Evolutionary conservation across 2,329 filamentous ascomycete genomes (phyloP).

Genomic region (Proliferodiscus dingleyae): DNA sequence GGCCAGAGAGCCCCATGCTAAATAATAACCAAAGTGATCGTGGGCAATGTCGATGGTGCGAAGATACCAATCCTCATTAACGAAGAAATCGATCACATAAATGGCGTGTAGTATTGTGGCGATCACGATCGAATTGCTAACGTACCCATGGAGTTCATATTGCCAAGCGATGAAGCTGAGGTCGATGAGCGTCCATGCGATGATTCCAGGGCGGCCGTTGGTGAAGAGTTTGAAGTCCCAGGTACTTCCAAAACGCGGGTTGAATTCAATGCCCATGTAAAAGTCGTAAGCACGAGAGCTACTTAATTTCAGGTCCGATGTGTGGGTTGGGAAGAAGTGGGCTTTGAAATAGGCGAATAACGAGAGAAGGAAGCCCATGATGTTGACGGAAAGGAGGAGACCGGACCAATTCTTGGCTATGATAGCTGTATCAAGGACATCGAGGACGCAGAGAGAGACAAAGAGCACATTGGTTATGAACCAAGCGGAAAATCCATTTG

Average conservation of each 20-base stretch:
- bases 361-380: slow-evolving; percentile 32
- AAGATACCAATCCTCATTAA: slow-evolving; percentile 45
- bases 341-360: slow-evolving; percentile 37
- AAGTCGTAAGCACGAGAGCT: slow-evolving; percentile 40
- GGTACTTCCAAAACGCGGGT: slow-evolving; percentile 37
- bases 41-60: slow-evolving; percentile 40
- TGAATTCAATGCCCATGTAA: slow-evolving; percentile 44
- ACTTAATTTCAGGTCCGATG: slow-evolving; percentile 40
- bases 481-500: slow-evolving; percentile 41
- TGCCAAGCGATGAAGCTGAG: slow-evolving; percentile 38
- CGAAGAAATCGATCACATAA: slow-evolving; percentile 45
- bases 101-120: slow-evolving; percentile 40
- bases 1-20: slow-evolving; percentile 40
- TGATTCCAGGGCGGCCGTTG: slow-evolving; percentile 43
- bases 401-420: slow-evolving; percentile 40
- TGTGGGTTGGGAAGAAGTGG: slow-evolving; percentile 35
- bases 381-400: slow-evolving; percentile 36
- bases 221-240: slow-evolving; percentile 45
- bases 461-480: slow-evolving; percentile 35
- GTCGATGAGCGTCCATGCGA: slow-evolving; percentile 43
- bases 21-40: slow-evolving; percentile 40
- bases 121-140: slow-evolving; percentile 39
- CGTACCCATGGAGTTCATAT: slow-evolving; percentile 37
- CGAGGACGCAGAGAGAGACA: slow-evolving; percentile 23
- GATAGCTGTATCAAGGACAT: slow-evolving; percentile 35